Evolutionary conservation across 441 rosid species (phyloP).

Genomic region (Corymbia citriodora): DNA sequence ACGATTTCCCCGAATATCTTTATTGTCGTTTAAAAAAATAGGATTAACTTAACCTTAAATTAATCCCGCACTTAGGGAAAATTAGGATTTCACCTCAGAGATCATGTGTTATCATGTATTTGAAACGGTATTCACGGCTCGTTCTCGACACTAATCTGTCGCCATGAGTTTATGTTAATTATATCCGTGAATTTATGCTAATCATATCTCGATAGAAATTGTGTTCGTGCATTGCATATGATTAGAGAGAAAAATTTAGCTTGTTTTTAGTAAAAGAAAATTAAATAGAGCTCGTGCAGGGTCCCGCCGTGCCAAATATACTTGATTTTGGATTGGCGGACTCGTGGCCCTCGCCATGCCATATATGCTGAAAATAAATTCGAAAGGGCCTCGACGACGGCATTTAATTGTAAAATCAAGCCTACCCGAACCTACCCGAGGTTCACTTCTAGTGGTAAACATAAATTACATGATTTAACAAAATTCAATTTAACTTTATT

Average conservation of each 20-base stretch:
- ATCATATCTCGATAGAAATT: rapidly evolving
- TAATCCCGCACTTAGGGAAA: neutral
- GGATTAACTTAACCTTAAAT: neutral
- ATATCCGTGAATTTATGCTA: neutral
- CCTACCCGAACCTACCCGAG: neutral
- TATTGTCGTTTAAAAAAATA: neutral
- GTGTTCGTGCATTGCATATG: neutral
- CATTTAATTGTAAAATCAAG: neutral
- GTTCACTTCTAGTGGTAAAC: neutral
- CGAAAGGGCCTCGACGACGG: neutral
- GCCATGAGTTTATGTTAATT: neutral
- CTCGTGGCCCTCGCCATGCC: neutral
- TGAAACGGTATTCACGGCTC: neutral
- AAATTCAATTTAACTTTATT: too few relatives aligned
- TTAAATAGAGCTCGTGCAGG: neutral
- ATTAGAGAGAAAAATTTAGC: rapidly evolving
- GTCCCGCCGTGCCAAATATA: rapidly evolving
- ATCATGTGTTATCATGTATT: neutral
- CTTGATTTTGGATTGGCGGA: rapidly evolving
- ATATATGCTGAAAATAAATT: neutral
- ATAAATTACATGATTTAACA: neutral
- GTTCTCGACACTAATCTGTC: neutral
- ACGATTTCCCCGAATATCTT: neutral
- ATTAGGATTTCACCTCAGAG: neutral
- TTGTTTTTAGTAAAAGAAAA: neutral